phyloP scores from a whole-genome alignment of 2,329 filamentous ascomycete species.

The Microcyclospora tardicrescens region DNA sequence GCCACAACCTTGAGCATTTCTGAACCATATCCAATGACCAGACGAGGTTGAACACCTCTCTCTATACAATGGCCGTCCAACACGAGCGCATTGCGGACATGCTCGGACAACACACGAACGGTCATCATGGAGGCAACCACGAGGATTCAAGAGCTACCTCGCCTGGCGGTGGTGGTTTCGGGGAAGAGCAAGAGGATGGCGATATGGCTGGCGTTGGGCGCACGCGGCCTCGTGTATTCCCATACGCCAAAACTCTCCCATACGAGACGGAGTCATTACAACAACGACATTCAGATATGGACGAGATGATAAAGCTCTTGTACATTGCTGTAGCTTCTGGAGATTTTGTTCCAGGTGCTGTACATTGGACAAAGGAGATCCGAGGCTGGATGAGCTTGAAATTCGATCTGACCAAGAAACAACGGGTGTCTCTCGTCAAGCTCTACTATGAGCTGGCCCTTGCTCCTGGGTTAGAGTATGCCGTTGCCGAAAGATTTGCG shows the following conservation, averaged over 20 bases:
- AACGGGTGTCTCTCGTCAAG: constrained; percentile 70
- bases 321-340: constrained; percentile 85
- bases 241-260: constrained; percentile 81
- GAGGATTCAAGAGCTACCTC: constrained; percentile 78
- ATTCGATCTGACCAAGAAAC: constrained; percentile 82
- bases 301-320: constrained; percentile 82
- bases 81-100: constrained; percentile 29
- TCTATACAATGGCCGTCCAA: constrained; percentile 1
- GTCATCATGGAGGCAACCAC: constrained; percentile 35
- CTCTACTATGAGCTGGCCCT: constrained; percentile 90
- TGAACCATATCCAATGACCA: too few relatives aligned
- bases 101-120: constrained; percentile 25
- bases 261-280: constrained; percentile 73
- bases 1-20: too few relatives aligned
- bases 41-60: too few relatives aligned
- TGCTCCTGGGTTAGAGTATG: constrained; percentile 74
- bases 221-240: constrained; percentile 69
- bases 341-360: constrained; percentile 83
- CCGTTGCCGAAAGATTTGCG: constrained; percentile 75
- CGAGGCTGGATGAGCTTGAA: constrained; percentile 92
- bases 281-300: constrained; percentile 64
- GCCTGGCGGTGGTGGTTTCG: constrained; percentile 46
- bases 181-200: constrained; percentile 24
- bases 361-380: constrained; percentile 96
- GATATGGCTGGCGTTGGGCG: constrained; percentile 52